A percentile compares a stretch with the other conserved stretches of the same genome.
Conservation (phyloP, 768 basidiomycete species). For the Pleurotus tuber-regium region DNA sequence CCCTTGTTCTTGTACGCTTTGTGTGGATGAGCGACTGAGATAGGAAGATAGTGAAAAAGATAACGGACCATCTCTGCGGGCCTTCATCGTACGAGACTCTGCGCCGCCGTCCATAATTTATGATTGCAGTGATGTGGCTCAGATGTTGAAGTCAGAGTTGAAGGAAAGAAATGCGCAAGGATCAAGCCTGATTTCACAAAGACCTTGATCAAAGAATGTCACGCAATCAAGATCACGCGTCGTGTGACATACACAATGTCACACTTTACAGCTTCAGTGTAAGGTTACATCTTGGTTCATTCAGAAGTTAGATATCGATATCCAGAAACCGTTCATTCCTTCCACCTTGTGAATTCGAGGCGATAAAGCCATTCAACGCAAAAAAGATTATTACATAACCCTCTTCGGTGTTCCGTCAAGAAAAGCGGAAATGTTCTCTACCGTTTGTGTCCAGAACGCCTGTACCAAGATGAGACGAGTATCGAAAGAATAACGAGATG, state of each 20-base stretch:
- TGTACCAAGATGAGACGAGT: constrained; percentile 19
- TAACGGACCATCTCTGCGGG: constrained; percentile 66
- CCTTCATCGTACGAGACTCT: constrained; percentile 71
- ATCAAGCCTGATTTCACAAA: constrained; percentile 6
- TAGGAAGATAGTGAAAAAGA: constrained; percentile 23
- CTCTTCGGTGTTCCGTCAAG: constrained; percentile 39
- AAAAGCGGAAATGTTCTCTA: constrained; percentile 56
- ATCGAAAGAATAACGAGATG: neutral
- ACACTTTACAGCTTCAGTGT: neutral
- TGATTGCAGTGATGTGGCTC: constrained; percentile 21
- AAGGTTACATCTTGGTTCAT: neutral
- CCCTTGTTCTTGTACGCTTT: constrained; percentile 91
- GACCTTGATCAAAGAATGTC: neutral
- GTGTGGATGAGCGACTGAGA: constrained; percentile 33
- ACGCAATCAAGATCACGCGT: constrained; percentile 7
- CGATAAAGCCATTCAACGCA: no score
- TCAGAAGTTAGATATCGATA: neutral
- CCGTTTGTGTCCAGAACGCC: constrained; percentile 52
- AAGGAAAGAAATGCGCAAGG: constrained; percentile 13
- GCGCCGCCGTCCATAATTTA: constrained; percentile 37
- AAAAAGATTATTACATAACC: neutral
- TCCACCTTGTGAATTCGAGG: neutral
- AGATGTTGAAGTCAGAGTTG: constrained; percentile 20
- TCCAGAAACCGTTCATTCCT: no score
- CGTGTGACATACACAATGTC: neutral